These are phyloP conservation scores for Mycena venus DNA, from an alignment of 768 basidiomycete species.

Conservation along the genomic window DNA sequence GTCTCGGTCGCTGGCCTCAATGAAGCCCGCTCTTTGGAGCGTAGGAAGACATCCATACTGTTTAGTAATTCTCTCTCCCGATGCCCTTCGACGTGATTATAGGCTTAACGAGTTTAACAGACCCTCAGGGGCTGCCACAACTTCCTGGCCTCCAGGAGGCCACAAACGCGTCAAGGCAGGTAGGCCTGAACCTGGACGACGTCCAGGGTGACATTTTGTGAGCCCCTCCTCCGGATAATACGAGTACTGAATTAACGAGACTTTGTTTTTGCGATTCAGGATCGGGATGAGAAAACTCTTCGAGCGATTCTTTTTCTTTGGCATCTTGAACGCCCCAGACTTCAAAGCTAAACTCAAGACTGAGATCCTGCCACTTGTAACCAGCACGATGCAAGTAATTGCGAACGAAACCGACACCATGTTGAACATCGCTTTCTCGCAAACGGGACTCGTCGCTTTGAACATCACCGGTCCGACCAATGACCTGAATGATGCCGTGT, in stretches of 20 bases:
- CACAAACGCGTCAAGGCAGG: constrained; percentile 21
- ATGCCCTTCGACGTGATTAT: too few species aligned
- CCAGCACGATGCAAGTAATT: constrained; percentile 57
- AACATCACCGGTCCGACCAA: background rate
- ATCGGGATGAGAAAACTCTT: constrained; percentile 70
- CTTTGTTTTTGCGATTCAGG: constrained; percentile 43
- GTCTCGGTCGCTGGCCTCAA: background rate
- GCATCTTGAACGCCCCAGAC: constrained; percentile 55
- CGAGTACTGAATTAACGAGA: too few species aligned
- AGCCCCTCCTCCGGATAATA: constrained; percentile 23
- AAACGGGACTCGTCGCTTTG: constrained; percentile 12
- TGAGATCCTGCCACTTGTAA: constrained; percentile 59
- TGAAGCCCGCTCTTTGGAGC: background rate
- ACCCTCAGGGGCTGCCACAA: constrained; percentile 12
- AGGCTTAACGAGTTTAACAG: background rate
- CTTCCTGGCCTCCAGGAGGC: constrained; percentile 13
- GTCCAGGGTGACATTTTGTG: constrained; percentile 63
- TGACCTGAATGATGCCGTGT: constrained; percentile 14
- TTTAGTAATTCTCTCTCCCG: background rate
- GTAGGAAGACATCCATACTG: background rate
- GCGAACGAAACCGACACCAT: constrained; percentile 42
- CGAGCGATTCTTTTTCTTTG: constrained; percentile 66
- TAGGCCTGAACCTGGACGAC: too few species aligned
- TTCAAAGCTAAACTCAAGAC: constrained; percentile 58
- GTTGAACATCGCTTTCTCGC: constrained; percentile 41